Evolutionary conservation across 2,329 filamentous ascomycete genomes (phyloP), one percentile per base, ranked within the genome.

Genomic region (Xylaria sp.): DNA sequence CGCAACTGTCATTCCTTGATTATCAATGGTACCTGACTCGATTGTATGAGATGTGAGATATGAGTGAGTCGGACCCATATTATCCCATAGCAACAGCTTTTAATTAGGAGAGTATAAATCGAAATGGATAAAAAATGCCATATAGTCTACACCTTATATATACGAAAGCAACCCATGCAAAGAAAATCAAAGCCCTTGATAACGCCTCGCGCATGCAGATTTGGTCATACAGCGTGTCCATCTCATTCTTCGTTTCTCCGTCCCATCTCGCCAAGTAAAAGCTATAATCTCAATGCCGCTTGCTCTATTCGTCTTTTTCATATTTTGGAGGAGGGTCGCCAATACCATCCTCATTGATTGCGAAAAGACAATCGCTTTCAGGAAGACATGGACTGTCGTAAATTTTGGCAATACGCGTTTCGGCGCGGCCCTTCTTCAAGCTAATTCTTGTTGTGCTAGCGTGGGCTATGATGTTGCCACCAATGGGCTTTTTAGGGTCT

Each of bases 401-500:
- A 71, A 99, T 99, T 86, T 98, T 99, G 84, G 96, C 97, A 74
- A 99, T 93, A 84, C 96, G 89, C 25, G 96, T 99, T 85, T 99
- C 96, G 36, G 89, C 96, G 64, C 96, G 88, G 1, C 96, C 97
- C 82, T 99, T 99, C 85, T 97, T 98, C 79, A 99, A 81, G 77
- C 94, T 98, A 75, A 99, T 87, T 77, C 96, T 88, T 1, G 96
- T 99, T 1, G 96, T 99, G 78, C 94, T 97, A 62, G 96, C 94
- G 80, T 99, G 96, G 2, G 97, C 96, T 79, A 99, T 98, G 74
- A 99, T 99, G 81, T 99, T 98, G 72, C 96, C 96, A 74, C 96
- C 96, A 79, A 99, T 98, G 0, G 96, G 96, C 82, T 99, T 99
- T 88, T 99, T 99, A 8, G 96, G 96, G 78, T 99, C 97, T 0